Base-by-base conservation (phyloP, 768 basidiomycete genomes). In the Tulasnella sp. region DNA sequence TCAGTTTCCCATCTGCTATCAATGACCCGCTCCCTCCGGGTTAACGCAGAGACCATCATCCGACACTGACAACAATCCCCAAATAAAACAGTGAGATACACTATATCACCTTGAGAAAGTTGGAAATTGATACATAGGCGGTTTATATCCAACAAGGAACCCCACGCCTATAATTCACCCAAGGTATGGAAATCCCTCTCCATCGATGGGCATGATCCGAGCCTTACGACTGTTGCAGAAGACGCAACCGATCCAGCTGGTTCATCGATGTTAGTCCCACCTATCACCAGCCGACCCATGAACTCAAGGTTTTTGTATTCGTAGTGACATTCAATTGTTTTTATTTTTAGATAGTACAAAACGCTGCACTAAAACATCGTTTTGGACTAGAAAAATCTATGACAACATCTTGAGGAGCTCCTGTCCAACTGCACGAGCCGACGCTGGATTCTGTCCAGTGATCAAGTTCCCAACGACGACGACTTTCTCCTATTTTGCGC, bases 391-490 rank as follows among this genome's bases (percentile, higher is more conserved):
- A n/a, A n/a, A 15, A 38, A 7, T 38, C 34, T 38, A 38, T 38
- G 5, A 5, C 15, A 61, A 43, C 23, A 21, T 24, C 38, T 26
- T 47, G 15, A 48, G 29, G 42, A 61, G 42, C 4, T 55, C 60
- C 30, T 60, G 41, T 21, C 52, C 60, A 13, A 61, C 42, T 4
- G 3, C 42, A 13, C 48, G 42, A 27, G 60, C 56, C 15, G 60
- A 61, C 7, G 56, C 53, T 30, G 60, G 60, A 32, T 61, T 61
- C 30, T 61, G 55, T 2, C 60, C 60, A 15, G 59, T 60, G 43
- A 60, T 53, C 4, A 61, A 26, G 27, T 55, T 61, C 11, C 60
- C 60, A 43, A 58, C 60, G 19, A 61, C 53, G 11, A 45, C 53
- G 30, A 61, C 42, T 13, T 61, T 17, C 10, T 34, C 41, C 51